Percentiles rank a stretch among this genome's conserved stretches.
phyloP scores from a whole-genome alignment of 805 yeast genomes.

The Candida easanensis region DNA sequence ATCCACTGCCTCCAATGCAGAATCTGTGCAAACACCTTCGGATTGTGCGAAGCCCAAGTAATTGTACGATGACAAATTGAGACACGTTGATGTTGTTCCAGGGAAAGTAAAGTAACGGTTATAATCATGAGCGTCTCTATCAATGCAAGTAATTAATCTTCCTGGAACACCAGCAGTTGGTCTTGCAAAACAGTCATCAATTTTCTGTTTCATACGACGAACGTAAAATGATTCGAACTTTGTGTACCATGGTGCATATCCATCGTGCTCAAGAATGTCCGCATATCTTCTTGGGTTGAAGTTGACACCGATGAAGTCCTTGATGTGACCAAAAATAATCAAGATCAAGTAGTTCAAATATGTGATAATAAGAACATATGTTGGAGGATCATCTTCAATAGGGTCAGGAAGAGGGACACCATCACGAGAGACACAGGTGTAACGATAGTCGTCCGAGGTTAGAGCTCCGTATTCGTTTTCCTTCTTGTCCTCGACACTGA shows the following conservation, averaged over 20 bases:
- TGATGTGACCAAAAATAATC: constrained; percentile 84
- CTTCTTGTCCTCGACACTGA: constrained; percentile 36
- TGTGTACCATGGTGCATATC: constrained; percentile 94
- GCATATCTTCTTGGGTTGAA: constrained; percentile 65
- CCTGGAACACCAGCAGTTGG: constrained; percentile 99
- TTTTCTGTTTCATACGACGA: constrained; percentile 84
- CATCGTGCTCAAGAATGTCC: constrained; percentile 73
- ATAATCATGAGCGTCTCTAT: constrained; percentile 67
- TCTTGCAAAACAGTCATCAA: constrained; percentile 92
- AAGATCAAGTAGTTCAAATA: constrained; percentile 81
- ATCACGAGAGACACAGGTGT: constrained; percentile 55
- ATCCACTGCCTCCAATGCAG: constrained; percentile 60
- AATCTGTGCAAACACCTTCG: constrained; percentile 84
- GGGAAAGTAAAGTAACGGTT: constrained; percentile 66
- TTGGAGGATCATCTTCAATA: constrained; percentile 81
- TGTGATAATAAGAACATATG: constrained; percentile 72
- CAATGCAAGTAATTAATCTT: constrained; percentile 77
- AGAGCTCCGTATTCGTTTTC: constrained; percentile 74
- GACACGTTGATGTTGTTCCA: constrained; percentile 72
- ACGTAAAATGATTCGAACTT: constrained; percentile 93
- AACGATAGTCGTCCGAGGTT: constrained; percentile 61
- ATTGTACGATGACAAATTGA: constrained; percentile 88
- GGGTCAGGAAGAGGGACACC: constrained; percentile 59
- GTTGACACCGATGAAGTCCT: constrained; percentile 80
- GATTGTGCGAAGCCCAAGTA: constrained; percentile 97